Evolutionary conservation across 305 asterid genomes (phyloP).

Genomic region (Coffea humblotiana): DNA sequence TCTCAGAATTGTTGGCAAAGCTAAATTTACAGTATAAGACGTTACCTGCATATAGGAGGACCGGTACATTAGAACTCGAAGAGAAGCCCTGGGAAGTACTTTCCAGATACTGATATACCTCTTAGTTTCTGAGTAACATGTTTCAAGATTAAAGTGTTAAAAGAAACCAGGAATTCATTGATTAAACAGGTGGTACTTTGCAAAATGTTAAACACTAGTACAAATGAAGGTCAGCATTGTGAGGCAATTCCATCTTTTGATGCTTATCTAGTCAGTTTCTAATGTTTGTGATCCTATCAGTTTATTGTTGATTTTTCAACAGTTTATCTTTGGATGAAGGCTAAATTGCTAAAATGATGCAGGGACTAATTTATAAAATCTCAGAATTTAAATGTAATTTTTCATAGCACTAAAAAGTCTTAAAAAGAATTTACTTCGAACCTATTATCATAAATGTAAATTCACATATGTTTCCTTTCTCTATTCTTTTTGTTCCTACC

Average conservation of each 20-base stretch:
- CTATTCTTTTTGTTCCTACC: neutral
- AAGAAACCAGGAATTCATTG: slow-evolving; percentile 54
- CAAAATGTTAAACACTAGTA: slow-evolving; percentile 33
- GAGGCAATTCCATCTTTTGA: neutral
- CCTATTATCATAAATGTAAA: neutral
- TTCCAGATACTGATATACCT: slow-evolving; percentile 70
- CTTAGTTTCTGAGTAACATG: slow-evolving; percentile 48
- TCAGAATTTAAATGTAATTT: neutral
- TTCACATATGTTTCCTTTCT: neutral
- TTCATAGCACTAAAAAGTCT: neutral
- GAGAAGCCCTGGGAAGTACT: slow-evolving; percentile 84
- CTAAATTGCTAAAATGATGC: neutral
- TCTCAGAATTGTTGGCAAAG: slow-evolving; percentile 74
- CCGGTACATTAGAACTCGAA: slow-evolving; percentile 57
- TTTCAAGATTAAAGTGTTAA: slow-evolving; percentile 47
- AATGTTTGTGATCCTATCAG: neutral
- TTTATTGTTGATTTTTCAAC: neutral
- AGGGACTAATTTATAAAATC: no score
- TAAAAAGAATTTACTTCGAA: neutral
- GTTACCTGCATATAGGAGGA: slow-evolving; percentile 73
- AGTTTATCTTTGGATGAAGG: neutral
- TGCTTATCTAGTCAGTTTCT: neutral
- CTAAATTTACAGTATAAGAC: slow-evolving; percentile 79
- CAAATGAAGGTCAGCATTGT: slow-evolving; percentile 44
- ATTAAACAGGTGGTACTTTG: slow-evolving; percentile 78